Conservation (phyloP, 257 asterid species). For the Agastache rugosa region DNA sequence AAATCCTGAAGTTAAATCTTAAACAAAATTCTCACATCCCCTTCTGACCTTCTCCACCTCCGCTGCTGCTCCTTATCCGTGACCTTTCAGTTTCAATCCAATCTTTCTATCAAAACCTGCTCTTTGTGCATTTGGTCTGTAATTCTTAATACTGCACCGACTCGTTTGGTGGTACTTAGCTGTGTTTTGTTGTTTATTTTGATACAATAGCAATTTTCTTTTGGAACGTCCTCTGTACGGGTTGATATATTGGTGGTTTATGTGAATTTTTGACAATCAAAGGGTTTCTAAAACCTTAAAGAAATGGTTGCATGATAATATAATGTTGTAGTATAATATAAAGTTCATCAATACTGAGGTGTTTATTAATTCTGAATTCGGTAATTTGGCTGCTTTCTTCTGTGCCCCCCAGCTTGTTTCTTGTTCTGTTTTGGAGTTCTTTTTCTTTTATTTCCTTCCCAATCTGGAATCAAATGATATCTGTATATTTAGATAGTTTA, state of each 20-base stretch:
- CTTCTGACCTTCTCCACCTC: neutral
- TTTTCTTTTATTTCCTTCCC: neutral
- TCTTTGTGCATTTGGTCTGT: constrained; percentile 13
- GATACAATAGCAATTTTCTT: neutral
- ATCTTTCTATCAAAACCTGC: constrained; percentile 3
- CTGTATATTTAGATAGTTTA: neutral
- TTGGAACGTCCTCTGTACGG: neutral
- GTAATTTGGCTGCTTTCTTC: constrained; percentile 28
- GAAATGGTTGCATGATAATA: constrained; percentile 23
- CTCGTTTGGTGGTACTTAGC: neutral
- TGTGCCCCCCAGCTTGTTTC: neutral
- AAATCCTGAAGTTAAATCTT: constrained; percentile 6
- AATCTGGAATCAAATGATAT: neutral
- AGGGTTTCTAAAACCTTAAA: neutral
- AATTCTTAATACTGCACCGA: neutral
- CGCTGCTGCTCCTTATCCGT: neutral
- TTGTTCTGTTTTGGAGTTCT: neutral
- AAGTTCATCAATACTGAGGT: neutral
- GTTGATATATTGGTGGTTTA: constrained; percentile 17
- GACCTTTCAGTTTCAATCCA: constrained; percentile 21
- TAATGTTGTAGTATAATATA: constrained; percentile 1
- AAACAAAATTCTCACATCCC: neutral
- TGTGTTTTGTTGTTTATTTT: neutral
- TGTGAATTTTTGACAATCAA: neutral
- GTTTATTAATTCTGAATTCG: constrained; percentile 12